Evolutionary conservation across 768 basidiomycete genomes (phyloP), one percentile per base, ranked within the genome.

Genomic region (Auriscalpium vulgare): DNA sequence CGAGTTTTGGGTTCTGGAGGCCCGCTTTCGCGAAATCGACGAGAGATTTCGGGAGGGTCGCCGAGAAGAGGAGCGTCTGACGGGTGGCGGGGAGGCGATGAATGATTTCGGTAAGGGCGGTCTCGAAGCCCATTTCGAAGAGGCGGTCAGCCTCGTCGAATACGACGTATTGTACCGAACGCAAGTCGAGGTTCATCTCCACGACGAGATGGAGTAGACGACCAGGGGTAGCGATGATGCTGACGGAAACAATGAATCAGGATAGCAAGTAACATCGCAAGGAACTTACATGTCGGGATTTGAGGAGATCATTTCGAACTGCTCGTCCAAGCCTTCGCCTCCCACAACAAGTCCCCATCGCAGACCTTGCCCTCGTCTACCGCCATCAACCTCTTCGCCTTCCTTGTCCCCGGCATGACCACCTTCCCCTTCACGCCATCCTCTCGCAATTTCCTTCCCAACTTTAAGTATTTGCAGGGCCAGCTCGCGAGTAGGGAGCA

Each of bases 11-110:
- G 63, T 95, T 86, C 60, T 86, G 82, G 17, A 99, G 75, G 43
- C 97, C 97, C 29, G 95, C 97, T 67, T 94, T 97, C n/a, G 97
- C 94, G 67, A 99, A 99, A 51, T 97, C 95, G 50, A 97, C 93
- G 14, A 99, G 81, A 5, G 92, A 87, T 67, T 93, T 93, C 6
- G 97, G 97, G 4, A 99, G 78, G 0, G 97, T 99, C 1, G 97
- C 97, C 0, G 95, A 97, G 70, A 97, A 97, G 6, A 99, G 80
- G 43, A 97, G 79, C 2, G 93, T 95, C 71, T 98, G 97, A 36
- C 97, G 85, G 13, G 83, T 80, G 0, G 84, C 57, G 11, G 95
- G 94, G 51, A 99, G 83, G 36, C 94, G 91, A 63, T 87, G 81
- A 13, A 99, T 75, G 62, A 97, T 95, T 71, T 97, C 95, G 53